These are phyloP conservation scores for Colletotrichum tanaceti DNA, from an alignment of 2,329 filamentous ascomycete genomes.

Conservation along the genomic window DNA sequence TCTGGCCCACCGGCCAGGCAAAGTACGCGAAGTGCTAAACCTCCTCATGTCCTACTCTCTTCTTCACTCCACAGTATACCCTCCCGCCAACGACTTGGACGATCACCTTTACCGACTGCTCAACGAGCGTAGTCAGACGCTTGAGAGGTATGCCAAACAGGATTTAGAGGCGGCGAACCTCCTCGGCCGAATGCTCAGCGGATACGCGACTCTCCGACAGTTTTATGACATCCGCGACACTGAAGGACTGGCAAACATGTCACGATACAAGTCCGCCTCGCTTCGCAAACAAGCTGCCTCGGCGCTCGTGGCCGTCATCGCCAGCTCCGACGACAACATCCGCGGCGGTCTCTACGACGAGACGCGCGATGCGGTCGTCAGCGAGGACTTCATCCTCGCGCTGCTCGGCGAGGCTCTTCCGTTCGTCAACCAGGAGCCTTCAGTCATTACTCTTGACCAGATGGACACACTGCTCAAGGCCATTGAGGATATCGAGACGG, in stretches of 20 bases:
- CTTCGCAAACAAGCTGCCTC: slow-evolving; percentile 76
- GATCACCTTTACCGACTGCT: slow-evolving; percentile 76
- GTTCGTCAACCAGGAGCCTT: slow-evolving; percentile 71
- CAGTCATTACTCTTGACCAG: slow-evolving; percentile 75
- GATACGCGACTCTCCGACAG: slow-evolving; percentile 89
- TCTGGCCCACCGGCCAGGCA: slow-evolving; percentile 79
- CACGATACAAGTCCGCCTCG: slow-evolving; percentile 60
- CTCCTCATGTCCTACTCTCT: slow-evolving; percentile 89
- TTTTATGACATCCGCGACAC: slow-evolving; percentile 89
- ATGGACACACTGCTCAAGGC: slow-evolving; percentile 81
- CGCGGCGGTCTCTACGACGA: slow-evolving; percentile 90
- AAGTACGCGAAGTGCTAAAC: slow-evolving; percentile 87
- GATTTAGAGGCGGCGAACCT: slow-evolving; percentile 86
- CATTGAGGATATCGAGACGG: slow-evolving; percentile 82
- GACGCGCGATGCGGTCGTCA: slow-evolving; percentile 82
- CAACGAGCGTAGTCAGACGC: slow-evolving; percentile 75
- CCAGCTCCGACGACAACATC: slow-evolving; percentile 89
- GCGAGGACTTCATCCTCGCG: slow-evolving; percentile 86
- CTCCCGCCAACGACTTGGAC: slow-evolving; percentile 78
- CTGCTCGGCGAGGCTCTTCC: slow-evolving; percentile 86
- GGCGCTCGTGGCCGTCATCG: slow-evolving; percentile 84
- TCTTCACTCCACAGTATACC: slow-evolving; percentile 85
- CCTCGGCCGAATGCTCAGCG: slow-evolving; percentile 86
- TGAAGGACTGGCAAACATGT: slow-evolving; percentile 45
- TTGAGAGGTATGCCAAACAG: slow-evolving; percentile 77